Percentiles rank a stretch among this genome's conserved stretches.
Conservation (phyloP, 306 rosid species). For the Fagus sylvatica region DNA sequence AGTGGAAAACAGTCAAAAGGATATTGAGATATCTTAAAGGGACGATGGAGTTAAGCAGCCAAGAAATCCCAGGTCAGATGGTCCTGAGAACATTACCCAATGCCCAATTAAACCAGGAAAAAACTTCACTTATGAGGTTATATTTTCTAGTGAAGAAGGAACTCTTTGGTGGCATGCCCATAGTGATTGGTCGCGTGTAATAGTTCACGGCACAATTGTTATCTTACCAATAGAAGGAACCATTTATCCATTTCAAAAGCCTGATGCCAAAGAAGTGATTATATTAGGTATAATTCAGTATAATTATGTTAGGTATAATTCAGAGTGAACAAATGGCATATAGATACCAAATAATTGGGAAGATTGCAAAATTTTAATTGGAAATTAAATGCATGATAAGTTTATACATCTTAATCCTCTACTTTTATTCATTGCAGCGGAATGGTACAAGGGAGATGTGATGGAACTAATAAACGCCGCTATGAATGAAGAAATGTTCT, state of each 20-base stretch:
- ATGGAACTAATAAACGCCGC: not conserved
- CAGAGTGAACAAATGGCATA: no score
- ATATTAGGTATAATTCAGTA: conserved; percentile 18
- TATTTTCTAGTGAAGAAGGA: conserved; percentile 41
- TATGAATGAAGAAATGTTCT: conserved; percentile 42
- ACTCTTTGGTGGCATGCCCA: conserved; percentile 56
- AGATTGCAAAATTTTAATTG: no score
- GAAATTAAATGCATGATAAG: no score
- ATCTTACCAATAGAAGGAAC: conserved; percentile 3
- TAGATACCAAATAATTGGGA: no score
- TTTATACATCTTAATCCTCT: not conserved
- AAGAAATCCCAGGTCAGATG: conserved; percentile 48
- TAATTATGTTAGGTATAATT: no score
- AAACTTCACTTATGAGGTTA: conserved; percentile 27
- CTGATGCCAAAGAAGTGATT: conserved; percentile 17
- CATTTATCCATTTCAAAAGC: conserved; percentile 24
- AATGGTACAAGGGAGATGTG: not conserved
- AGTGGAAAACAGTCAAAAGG: no score
- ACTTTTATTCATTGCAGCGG: not conserved
- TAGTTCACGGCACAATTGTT: conserved; percentile 35
- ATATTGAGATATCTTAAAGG: no score
- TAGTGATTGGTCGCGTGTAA: conserved; percentile 40
- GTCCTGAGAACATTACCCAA: conserved; percentile 42
- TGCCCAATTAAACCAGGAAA: conserved; percentile 36
- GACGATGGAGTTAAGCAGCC: conserved; percentile 44